Evolutionary conservation across 257 asterid species (phyloP), one percentile per base, ranked within the genome.

Genomic region (Cinchona pubescens): DNA sequence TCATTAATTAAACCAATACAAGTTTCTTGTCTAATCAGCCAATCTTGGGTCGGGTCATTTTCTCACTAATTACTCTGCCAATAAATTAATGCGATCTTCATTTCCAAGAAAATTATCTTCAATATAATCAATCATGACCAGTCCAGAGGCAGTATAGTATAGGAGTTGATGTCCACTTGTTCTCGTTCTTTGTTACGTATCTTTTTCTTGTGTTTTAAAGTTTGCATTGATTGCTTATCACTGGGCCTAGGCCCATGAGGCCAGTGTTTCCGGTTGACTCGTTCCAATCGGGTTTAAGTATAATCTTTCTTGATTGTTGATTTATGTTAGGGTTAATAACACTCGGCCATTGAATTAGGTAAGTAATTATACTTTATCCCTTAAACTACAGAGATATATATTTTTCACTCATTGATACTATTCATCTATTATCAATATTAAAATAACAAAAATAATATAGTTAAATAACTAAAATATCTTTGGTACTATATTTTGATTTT

Each of bases 101-200:
- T 86, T 89, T 89, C 91, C 90, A 79, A 89, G 80, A 80, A 85
- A 65, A 75, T 67, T 46, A 10, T 68, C 59, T 75, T 45, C 55
- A 61, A 75, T n/a, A n/a, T n/a, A n/a, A n/a, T n/a, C n/a, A 79
- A 78, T 82, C 46, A 79, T 81, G 71, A 72, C 55, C 16, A 56
- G 7, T 75, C 23, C 66, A 64, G 12, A 32, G 25, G 49, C 69
- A 66, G 42, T 68, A 48, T 76, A 66, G 42, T 68, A 48, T 76
- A 34, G 72, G 59, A 67, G 68, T 79, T 76, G 76, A 75, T 68
- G 75, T 66, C 64, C 32, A 38, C 12, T n/a, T 67, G 43, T 30
- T 13, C 19, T 37, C 61, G 63, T 56, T 19, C 9, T 56, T 23
- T 23, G 30, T 56, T 67, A 7, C 29, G 11, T 3, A 23, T 19